A percentile compares a stretch with the other conserved stretches of the same genome.
Evolutionary conservation across 2,329 filamentous ascomycete species (phyloP).

Genomic region (Zelopaecilomyces penicillatus): DNA sequence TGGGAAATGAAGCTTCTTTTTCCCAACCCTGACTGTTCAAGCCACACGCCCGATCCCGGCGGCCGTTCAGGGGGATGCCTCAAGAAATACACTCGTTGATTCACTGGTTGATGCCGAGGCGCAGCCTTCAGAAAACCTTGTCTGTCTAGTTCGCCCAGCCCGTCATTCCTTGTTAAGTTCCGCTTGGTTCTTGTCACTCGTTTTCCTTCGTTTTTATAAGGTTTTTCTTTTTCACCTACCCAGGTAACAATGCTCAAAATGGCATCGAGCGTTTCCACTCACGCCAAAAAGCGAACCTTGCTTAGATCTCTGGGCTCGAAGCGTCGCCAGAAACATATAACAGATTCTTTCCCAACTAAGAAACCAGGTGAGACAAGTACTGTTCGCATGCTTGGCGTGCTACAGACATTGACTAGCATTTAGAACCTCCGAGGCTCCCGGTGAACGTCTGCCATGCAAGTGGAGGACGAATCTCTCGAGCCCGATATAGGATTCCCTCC

Average conservation of each 20-base stretch:
- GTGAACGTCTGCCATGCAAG: constrained; percentile 6
- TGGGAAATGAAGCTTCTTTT: constrained; percentile 7
- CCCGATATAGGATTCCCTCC: constrained; percentile 4
- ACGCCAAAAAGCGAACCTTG: constrained; percentile 23
- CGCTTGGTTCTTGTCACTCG: not conserved
- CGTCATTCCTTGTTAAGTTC: no score
- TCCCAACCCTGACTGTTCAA: constrained; percentile 1
- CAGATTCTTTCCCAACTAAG: constrained; percentile 9
- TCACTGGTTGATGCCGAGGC: not conserved
- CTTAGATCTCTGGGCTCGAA: constrained; percentile 19
- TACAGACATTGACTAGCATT: not conserved
- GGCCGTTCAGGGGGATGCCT: constrained; percentile 2
- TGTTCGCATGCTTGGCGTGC: not conserved
- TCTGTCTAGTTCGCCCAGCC: no score
- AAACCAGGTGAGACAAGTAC: constrained; percentile 12
- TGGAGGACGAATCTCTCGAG: constrained; percentile 8
- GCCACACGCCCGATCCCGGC: constrained; percentile 9
- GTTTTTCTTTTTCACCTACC: no score
- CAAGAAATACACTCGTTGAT: constrained; percentile 2
- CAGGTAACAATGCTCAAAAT: constrained; percentile 11
- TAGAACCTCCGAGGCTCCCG: constrained; percentile 3
- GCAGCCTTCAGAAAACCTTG: no score
- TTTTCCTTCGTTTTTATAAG: constrained; percentile 3
- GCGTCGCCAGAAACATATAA: constrained; percentile 14
- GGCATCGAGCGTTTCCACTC: constrained; percentile 17